Percentiles rank a stretch among this genome's conserved stretches.
Conservation (phyloP, 306 rosid genomes). For the Gastrolobium villosum region DNA sequence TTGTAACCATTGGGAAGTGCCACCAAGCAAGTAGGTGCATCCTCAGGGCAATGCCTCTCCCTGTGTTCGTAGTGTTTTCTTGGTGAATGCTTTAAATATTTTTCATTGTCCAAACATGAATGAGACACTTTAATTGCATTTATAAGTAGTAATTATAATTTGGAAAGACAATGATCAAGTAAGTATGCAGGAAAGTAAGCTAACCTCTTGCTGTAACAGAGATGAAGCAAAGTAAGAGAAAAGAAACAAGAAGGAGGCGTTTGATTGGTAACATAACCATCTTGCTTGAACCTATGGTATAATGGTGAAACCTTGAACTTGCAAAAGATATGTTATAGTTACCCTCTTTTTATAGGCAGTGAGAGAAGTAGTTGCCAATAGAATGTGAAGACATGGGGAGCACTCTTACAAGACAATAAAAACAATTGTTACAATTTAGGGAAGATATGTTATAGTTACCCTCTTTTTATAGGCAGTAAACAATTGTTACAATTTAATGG, state of each 20-base stretch:
- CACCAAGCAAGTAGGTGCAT: no score
- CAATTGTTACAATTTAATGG: no score
- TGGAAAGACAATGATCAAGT: not conserved
- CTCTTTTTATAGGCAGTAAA: no score
- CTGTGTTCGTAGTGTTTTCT: no score
- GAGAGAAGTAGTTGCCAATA: slow-evolving; percentile 27
- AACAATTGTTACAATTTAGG: slow-evolving; percentile 47
- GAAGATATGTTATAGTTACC: no score
- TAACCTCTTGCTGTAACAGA: slow-evolving; percentile 54
- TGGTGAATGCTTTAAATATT: no score
- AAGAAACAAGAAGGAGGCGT: slow-evolving; percentile 60
- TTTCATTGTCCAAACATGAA: slow-evolving; percentile 12
- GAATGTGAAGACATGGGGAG: slow-evolving; percentile 39
- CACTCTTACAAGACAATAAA: slow-evolving; percentile 22
- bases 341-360: slow-evolving; percentile 46
- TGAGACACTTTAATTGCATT: not conserved
- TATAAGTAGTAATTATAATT: not conserved
- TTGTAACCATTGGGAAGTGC: no score
- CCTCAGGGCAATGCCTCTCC: no score
- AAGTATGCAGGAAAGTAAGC: not conserved
- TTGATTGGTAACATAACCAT: slow-evolving; percentile 46
- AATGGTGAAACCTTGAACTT: slow-evolving; percentile 25
- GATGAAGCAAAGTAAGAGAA: slow-evolving; percentile 64
- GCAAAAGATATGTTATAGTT: not conserved
- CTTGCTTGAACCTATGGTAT: not conserved